These are phyloP conservation scores for Lithospermum erythrorhizon DNA, from an alignment of 257 asterid genomes.

Conservation along the genomic window DNA sequence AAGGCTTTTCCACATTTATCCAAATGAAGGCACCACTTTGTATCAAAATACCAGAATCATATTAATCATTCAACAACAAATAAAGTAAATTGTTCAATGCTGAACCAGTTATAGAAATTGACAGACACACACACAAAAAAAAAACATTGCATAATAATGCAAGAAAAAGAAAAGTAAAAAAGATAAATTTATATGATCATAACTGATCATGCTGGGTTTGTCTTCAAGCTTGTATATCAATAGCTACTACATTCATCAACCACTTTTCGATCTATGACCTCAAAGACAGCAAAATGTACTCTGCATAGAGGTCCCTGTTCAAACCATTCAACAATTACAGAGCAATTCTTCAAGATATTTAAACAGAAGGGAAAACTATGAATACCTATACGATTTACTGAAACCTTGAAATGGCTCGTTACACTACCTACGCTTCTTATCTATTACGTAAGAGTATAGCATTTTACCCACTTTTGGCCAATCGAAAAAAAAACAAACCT, in stretches of 20 bases:
- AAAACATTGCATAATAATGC: background rate
- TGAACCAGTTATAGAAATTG: no score
- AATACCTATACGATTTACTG: background rate
- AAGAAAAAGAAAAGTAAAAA: background rate
- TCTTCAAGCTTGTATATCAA: background rate
- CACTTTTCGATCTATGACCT: conserved; percentile 16
- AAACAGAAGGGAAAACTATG: background rate
- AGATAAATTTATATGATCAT: background rate
- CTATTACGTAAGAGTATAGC: no score
- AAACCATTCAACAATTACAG: background rate
- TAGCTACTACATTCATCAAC: background rate
- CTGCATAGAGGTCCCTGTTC: conserved; percentile 36
- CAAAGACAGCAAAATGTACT: conserved; percentile 27
- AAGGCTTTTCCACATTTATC: no score
- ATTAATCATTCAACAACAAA: no score
- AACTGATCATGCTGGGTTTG: background rate
- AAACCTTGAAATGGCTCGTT: background rate
- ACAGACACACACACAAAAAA: background rate
- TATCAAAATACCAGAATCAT: no score
- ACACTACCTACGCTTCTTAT: no score
- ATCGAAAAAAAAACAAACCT: no score
- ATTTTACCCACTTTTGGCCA: no score
- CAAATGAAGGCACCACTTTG: no score
- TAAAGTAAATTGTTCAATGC: no score
- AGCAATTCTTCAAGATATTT: background rate